These are phyloP conservation scores for Eucalyptus melliodora DNA, from an alignment of 345 rosid genomes.

Conservation along the genomic window DNA sequence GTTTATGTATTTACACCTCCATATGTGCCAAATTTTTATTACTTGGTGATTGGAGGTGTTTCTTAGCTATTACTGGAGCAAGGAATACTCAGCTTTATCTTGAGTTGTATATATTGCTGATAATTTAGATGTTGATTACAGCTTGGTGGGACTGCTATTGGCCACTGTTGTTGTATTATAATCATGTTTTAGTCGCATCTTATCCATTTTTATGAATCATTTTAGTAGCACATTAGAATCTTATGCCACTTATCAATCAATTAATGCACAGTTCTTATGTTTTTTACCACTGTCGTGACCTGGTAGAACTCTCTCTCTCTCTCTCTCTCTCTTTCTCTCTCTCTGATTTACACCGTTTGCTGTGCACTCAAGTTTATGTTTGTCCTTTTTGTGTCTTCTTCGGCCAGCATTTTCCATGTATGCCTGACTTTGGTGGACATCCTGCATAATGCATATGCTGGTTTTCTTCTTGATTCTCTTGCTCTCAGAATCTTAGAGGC, in stretches of 20 bases:
- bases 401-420: background rate
- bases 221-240: background rate
- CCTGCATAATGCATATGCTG: background rate
- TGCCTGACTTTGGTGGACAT: background rate
- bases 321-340: background rate
- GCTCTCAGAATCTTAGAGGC: background rate
- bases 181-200: background rate
- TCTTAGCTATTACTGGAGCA: background rate
- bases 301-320: background rate
- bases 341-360: background rate
- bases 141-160: background rate
- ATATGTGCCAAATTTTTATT: background rate
- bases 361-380: background rate
- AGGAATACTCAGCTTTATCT: background rate
- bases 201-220: background rate
- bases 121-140: background rate
- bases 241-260: background rate
- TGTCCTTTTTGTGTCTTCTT: background rate
- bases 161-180: background rate
- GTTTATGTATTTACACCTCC: background rate
- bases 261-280: background rate
- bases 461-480: background rate
- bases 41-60: background rate
- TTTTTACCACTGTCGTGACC: background rate
- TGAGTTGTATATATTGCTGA: background rate